Conservation (phyloP, 2,329 filamentous ascomycete species). For the Domatiomyces catenatus region DNA sequence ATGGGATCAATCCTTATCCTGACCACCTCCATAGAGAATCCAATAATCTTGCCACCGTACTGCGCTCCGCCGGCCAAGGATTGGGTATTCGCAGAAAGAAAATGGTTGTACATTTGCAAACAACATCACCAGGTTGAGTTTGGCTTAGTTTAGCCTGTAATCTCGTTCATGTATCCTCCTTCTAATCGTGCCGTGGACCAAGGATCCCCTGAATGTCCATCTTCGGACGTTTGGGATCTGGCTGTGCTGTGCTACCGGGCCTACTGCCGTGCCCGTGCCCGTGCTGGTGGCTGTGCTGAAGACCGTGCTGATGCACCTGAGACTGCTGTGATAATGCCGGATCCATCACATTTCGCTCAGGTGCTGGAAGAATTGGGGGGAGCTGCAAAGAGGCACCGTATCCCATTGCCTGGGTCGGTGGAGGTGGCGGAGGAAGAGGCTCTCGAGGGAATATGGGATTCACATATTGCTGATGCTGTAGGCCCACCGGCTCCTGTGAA, state of each 20-base stretch:
- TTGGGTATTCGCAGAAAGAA: not conserved
- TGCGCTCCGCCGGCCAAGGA: not conserved
- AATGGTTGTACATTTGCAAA: not conserved
- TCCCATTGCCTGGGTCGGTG: not conserved
- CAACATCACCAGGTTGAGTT: not conserved
- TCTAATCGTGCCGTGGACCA: conserved; percentile 6
- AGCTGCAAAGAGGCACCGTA: conserved; percentile 10
- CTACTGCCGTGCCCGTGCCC: conserved; percentile 3
- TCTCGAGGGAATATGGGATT: conserved; percentile 12
- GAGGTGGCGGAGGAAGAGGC: not conserved
- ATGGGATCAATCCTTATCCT: not conserved
- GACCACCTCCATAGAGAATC: not conserved
- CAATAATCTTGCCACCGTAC: not conserved
- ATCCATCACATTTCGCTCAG: conserved; percentile 8
- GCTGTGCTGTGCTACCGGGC: conserved; percentile 10
- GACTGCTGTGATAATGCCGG: conserved; percentile 14
- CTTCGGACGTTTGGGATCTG: conserved; percentile 16
- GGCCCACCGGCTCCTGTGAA: conserved; percentile 4
- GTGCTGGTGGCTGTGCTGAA: not conserved
- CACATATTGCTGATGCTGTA: conserved; percentile 2
- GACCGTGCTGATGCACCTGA: conserved; percentile 3
- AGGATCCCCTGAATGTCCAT: conserved; percentile 18
- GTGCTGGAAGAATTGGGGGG: conserved; percentile 14
- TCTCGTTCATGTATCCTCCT: not conserved
- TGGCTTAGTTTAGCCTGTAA: not conserved